Conservation (phyloP, 2,329 filamentous ascomycete species). For the Hyphodiscus sp. region DNA sequence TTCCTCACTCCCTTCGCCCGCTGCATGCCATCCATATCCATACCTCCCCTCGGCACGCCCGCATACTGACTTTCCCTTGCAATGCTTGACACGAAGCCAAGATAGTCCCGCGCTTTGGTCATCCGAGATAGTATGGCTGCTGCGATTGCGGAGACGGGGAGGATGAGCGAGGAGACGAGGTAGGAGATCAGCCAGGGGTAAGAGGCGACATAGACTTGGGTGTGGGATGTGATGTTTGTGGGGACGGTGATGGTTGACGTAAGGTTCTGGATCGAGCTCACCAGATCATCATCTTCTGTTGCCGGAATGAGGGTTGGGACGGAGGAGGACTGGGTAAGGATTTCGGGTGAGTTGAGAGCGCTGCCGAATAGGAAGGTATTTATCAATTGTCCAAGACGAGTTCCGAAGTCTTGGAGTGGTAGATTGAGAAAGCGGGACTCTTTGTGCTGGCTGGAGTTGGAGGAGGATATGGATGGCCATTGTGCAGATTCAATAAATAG, state of each 20-base stretch:
- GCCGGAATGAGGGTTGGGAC: background rate
- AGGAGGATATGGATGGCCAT: background rate
- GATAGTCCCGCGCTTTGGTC: slow-evolving; percentile 9
- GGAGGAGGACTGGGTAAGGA: slow-evolving; percentile 5
- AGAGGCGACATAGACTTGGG: slow-evolving; percentile 1
- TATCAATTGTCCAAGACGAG: slow-evolving; percentile 11
- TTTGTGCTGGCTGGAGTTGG: background rate
- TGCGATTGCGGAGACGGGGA: slow-evolving; percentile 12
- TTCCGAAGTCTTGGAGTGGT: slow-evolving; percentile 14
- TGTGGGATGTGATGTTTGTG: background rate
- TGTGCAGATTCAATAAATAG: slow-evolving; percentile 13
- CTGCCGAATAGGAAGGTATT: slow-evolving; percentile 16
- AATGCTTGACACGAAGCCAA: slow-evolving; percentile 12
- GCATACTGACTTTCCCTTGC: slow-evolving; percentile 10
- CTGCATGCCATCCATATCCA: slow-evolving; percentile 7
- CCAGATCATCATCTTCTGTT: background rate
- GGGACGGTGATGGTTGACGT: slow-evolving; percentile 8
- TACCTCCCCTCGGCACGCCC: slow-evolving; percentile 11
- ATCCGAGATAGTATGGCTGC: slow-evolving; percentile 6
- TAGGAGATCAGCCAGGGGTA: slow-evolving; percentile 12
- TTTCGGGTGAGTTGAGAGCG: slow-evolving; percentile 6
- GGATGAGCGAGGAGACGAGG: slow-evolving; percentile 7
- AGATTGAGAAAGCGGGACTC: slow-evolving; percentile 12
- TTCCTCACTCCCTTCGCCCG: slow-evolving; percentile 7
- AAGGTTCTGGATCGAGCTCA: background rate